phyloP scores from a whole-genome alignment of 2,329 filamentous ascomycete genomes.

The Aspergillus sp. region DNA sequence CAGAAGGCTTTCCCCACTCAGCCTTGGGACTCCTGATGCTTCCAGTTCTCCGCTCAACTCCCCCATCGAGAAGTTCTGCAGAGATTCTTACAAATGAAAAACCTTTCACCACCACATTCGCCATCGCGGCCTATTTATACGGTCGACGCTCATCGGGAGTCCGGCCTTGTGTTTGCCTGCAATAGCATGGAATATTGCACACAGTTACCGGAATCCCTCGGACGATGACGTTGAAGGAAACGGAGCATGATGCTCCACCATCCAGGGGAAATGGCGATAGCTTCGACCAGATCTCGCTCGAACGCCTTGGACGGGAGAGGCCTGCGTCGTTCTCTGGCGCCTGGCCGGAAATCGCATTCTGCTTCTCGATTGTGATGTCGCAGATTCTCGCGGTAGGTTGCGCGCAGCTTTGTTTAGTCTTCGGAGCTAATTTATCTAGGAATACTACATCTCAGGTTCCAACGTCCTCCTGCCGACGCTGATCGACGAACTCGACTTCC shows the following conservation, averaged over 20 bases:
- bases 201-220: background rate
- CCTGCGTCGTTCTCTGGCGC: conserved; percentile 56
- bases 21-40: too few species aligned
- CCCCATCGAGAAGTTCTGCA: conserved; percentile 5
- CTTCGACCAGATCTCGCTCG: conserved; percentile 36
- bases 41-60: background rate
- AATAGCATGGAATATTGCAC: background rate
- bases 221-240: conserved; percentile 1
- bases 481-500: conserved; percentile 62
- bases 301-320: conserved; percentile 62
- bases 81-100: conserved; percentile 1
- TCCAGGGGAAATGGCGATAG: conserved; percentile 18
- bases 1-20: background rate
- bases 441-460: conserved; percentile 78
- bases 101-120: background rate
- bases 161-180: background rate
- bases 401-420: background rate
- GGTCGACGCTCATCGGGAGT: background rate
- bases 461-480: conserved; percentile 67
- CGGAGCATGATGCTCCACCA: conserved; percentile 10
- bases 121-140: background rate
- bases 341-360: conserved; percentile 62
- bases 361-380: conserved; percentile 61
- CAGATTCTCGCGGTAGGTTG: conserved; percentile 60
- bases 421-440: conserved; percentile 39